Base-by-base conservation (phyloP, 2,329 filamentous ascomycete genomes). In the Aspergillus niger region DNA sequence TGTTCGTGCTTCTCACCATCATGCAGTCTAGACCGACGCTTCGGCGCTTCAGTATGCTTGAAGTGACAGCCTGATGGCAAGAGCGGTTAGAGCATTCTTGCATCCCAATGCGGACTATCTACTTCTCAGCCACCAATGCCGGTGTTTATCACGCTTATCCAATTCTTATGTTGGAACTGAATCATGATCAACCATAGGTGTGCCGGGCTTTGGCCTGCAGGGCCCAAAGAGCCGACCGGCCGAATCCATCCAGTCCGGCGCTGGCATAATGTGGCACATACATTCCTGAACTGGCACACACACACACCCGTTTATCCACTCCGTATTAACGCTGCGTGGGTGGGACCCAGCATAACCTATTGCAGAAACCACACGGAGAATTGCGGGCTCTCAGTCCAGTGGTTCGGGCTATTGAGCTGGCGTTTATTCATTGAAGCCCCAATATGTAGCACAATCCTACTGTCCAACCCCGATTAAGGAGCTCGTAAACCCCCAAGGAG, bases 291-390 rank as follows among this genome's bases (percentile, higher is more conserved):
- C 32, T 55, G 53, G 41, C 39, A 39, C 39, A 44, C 52, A 24
- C 51, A 13, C 41, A 36, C n/a, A 22, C 20, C 51, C 51, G 51
- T 55, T 55, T 36, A 44, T 44, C 53, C 24, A 55, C 32, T 36
- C 32, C 32, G 32, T 36, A 36, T 57, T 48, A 44, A 58, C 55
- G 53, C 30, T 43, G 28, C 41, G 32, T 36, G 49, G 54, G 65
- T 68, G 58, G 62, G 65, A 56, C 59, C 55, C 47, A 24, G n/a
- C 55, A 55, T 59, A 55, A 54, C 49, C 53, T 47, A 44, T 55
- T 28, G 53, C 43, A 65, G 58, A 58, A 51, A 59, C 50, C 61
- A 57, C 59, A 62, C 66, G 66, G 66, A 68, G 66, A 67, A 69
- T 65, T 65, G 59, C 56, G 58, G 60, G 54, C 57, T 63, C 54